These are phyloP conservation scores for Lumnitzera racemosa DNA, from an alignment of 345 rosid species.

Conservation along the genomic window DNA sequence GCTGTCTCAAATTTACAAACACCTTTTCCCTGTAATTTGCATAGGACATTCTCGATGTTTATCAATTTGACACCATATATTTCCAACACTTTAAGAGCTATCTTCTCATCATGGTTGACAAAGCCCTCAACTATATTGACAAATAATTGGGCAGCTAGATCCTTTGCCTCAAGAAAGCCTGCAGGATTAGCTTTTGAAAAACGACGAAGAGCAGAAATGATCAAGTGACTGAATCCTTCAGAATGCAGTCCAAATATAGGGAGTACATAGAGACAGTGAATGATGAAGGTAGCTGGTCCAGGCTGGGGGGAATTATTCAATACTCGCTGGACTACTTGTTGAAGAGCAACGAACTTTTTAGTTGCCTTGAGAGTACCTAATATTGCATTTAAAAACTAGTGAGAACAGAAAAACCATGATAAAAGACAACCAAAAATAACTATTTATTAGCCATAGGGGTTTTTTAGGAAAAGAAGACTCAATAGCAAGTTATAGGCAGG, in stretches of 20 bases:
- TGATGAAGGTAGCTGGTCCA: conserved; percentile 62
- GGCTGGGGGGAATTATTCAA: conserved; percentile 62
- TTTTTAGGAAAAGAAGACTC: no score
- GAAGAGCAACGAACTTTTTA: conserved; percentile 66
- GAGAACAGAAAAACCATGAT: not conserved
- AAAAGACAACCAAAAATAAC: not conserved
- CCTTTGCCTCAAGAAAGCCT: conserved; percentile 46
- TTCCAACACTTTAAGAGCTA: conserved; percentile 51
- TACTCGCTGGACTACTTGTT: conserved; percentile 51
- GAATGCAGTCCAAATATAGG: conserved; percentile 57
- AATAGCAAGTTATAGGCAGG: no score
- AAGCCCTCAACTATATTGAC: conserved; percentile 41
- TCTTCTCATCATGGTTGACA: conserved; percentile 50
- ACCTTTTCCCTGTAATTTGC: conserved; percentile 20
- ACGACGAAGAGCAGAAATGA: conserved; percentile 68
- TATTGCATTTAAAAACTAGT: conserved; percentile 1
- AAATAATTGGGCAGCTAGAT: conserved; percentile 52
- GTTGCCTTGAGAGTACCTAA: conserved; percentile 73
- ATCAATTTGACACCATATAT: conserved; percentile 45
- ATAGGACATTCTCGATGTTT: conserved; percentile 46
- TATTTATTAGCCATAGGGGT: not conserved
- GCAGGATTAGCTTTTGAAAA: conserved; percentile 32
- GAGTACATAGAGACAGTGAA: conserved; percentile 57
- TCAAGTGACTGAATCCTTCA: conserved; percentile 92
- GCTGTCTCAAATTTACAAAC: conserved; percentile 24